A percentile compares a stretch with the other conserved stretches of the same genome.
Evolutionary conservation across 306 rosid species (phyloP).

Genomic region (Corylus americana): DNA sequence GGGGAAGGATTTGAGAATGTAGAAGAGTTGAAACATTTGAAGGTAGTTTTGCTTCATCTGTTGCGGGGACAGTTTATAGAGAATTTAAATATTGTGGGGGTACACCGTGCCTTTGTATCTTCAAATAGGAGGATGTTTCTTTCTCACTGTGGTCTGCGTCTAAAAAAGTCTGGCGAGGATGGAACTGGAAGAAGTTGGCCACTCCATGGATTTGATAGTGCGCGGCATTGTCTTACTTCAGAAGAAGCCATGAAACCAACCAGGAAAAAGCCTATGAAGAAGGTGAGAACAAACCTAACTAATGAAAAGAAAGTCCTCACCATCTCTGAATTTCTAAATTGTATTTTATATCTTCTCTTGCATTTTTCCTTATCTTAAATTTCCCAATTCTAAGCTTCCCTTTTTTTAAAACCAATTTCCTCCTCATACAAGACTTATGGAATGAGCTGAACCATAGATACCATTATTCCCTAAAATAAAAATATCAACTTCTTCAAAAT

Average conservation of each 20-base stretch:
- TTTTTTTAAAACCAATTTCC: no score
- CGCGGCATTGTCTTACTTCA: constrained; percentile 79
- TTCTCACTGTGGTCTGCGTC: constrained; percentile 83
- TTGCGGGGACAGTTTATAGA: constrained; percentile 87
- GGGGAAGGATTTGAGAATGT: constrained; percentile 89
- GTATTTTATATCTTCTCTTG: no score
- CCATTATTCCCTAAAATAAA: no score
- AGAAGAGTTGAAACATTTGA: constrained; percentile 73
- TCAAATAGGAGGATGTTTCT: constrained; percentile 60
- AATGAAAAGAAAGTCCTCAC: no score
- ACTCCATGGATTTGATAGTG: constrained; percentile 84
- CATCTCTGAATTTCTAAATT: no score
- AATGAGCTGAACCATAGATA: no score
- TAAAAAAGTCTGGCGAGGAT: constrained; percentile 86
- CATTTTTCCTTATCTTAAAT: no score
- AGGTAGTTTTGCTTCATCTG: constrained; percentile 83
- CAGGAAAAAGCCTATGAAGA: constrained; percentile 72
- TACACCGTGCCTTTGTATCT: constrained; percentile 77
- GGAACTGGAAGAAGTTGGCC: constrained; percentile 90
- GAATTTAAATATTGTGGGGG: constrained; percentile 83
- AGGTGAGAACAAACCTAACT: constrained; percentile 40
- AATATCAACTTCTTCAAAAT: no score
- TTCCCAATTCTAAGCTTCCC: no score
- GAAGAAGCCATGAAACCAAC: constrained; percentile 75
- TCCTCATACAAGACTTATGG: no score